Evolutionary conservation across 2,329 filamentous ascomycete genomes (phyloP), one percentile per base, ranked within the genome.

Genomic region (Fusarium anguioides): DNA sequence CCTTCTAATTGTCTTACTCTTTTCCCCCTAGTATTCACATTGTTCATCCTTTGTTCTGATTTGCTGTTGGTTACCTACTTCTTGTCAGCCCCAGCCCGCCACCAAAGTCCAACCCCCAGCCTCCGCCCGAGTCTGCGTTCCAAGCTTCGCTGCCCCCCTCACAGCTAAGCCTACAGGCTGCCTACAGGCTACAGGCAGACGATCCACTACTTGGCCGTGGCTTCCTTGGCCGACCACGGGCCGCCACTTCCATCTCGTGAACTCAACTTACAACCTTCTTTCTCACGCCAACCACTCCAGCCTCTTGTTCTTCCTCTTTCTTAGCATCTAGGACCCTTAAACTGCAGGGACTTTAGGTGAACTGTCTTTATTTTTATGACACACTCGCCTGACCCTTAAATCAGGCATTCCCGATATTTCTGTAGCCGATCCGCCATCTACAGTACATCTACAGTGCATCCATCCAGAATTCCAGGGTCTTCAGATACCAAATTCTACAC

Each of bases 181-280:
- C 63, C 55, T 60, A 36, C 8, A 18, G n/a, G 9, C 9, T 12
- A 49, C 23, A 42, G 24, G 35, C 47, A 50, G 24, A 39, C 46
- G 64, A 64, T 68, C 64, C 64, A 68, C 59, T n/a, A 48, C 64
- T 48, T n/a, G 51, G 41, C 45, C 42, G 50, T 60, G 57, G 45
- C 66, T 69, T 69, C 61, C 61, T 63, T 59, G 52, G 59, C 46
- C 57, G 53, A 69, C 64, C 39, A 67, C 52, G 35, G 53, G 63
- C 66, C 62, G 62, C 66, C 66, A 69, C 58, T 54, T 69, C 66
- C 58, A n/a, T n/a, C 47, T 60, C 40, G 61, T 63, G 61, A 63
- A 59, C 39, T 65, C 60, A 54, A 69, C 66, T 41, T 42, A 50
- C 63, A 46, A 58, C 57, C n/a, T n/a, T 51, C 57, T 35, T 39